These are phyloP conservation scores for Exserohilum turcica DNA, from an alignment of 2,329 filamentous ascomycete genomes.

Conservation along the genomic window DNA sequence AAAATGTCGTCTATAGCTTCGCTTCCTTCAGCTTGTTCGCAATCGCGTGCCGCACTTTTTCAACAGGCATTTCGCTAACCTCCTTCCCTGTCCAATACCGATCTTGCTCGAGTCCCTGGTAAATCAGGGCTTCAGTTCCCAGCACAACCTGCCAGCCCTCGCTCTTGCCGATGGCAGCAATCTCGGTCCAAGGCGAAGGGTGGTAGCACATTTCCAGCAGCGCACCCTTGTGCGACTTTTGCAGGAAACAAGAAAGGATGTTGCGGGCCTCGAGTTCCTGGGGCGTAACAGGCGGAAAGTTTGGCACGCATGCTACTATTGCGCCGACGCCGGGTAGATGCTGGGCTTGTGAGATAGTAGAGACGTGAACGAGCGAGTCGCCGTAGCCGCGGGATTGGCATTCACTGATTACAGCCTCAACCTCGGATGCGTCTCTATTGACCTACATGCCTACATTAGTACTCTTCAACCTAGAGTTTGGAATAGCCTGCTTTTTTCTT, in stretches of 20 bases:
- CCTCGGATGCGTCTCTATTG: constrained; percentile 72
- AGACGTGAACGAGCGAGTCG: constrained; percentile 64
- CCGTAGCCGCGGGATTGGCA: constrained; percentile 66
- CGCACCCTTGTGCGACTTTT: constrained; percentile 63
- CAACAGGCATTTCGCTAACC: constrained; percentile 63
- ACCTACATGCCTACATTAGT: constrained; percentile 40
- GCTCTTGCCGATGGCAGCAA: constrained; percentile 64
- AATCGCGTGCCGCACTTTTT: constrained; percentile 62
- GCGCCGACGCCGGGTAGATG: constrained; percentile 65
- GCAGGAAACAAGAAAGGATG: constrained; percentile 59
- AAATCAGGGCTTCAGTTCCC: constrained; percentile 77
- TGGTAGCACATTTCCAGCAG: constrained; percentile 87
- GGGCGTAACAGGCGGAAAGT: constrained; percentile 70
- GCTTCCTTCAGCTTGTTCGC: constrained; percentile 42
- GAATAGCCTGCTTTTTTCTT: too few relatives aligned
- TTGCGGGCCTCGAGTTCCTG: constrained; percentile 66
- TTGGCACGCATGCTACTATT: constrained; percentile 75
- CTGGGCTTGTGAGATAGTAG: constrained; percentile 64
- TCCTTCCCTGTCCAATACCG: constrained; percentile 67
- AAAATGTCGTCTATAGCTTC: constrained; percentile 22
- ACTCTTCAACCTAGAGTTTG: too few relatives aligned
- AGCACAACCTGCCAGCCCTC: constrained; percentile 75
- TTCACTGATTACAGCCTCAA: constrained; percentile 69
- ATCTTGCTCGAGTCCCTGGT: constrained; percentile 73
- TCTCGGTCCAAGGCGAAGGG: constrained; percentile 67